A percentile compares a stretch with the other conserved stretches of the same genome.
These are phyloP conservation scores for Crithidia expoeki DNA, from an alignment of 208 protist genomes.

Conservation along the genomic window DNA sequence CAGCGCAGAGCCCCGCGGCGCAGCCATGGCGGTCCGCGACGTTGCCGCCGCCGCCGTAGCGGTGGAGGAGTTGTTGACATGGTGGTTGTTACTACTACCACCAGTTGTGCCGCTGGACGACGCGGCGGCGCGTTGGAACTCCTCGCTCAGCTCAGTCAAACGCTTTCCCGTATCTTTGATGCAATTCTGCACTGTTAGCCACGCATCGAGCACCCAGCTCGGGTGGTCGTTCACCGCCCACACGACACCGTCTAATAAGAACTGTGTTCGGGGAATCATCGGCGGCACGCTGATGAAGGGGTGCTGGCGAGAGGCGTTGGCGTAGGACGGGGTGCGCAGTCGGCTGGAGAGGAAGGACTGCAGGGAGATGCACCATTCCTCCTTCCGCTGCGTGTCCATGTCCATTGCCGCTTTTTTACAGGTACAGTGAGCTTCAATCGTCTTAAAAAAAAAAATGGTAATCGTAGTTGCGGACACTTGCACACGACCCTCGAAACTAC, in stretches of 20 bases:
- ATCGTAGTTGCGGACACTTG: too few relatives aligned
- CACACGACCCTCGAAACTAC: too few relatives aligned
- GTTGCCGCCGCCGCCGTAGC: constrained; percentile 3
- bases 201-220: constrained; percentile 55
- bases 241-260: constrained; percentile 74
- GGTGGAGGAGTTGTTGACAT: too few relatives aligned
- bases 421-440: neutral
- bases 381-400: constrained; percentile 39
- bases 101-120: constrained; percentile 1
- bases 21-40: constrained; percentile 16
- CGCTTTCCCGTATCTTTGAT: constrained; percentile 58
- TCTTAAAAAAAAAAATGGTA: constrained; percentile 3
- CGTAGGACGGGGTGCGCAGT: constrained; percentile 56
- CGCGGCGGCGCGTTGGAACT: constrained; percentile 25
- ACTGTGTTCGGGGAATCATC: constrained; percentile 69
- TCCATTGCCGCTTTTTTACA: constrained; percentile 22
- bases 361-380: constrained; percentile 64
- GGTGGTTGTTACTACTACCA: too few relatives aligned
- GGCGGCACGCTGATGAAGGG: constrained; percentile 47
- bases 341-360: constrained; percentile 61
- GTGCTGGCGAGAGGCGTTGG: constrained; percentile 35
- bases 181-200: constrained; percentile 66
- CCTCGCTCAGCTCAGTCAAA: constrained; percentile 39
- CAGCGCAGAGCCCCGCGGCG: constrained; percentile 24
- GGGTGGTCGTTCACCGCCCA: constrained; percentile 73